Conservation (phyloP, 805 yeast genomes). For the Dipodascus albidus region DNA sequence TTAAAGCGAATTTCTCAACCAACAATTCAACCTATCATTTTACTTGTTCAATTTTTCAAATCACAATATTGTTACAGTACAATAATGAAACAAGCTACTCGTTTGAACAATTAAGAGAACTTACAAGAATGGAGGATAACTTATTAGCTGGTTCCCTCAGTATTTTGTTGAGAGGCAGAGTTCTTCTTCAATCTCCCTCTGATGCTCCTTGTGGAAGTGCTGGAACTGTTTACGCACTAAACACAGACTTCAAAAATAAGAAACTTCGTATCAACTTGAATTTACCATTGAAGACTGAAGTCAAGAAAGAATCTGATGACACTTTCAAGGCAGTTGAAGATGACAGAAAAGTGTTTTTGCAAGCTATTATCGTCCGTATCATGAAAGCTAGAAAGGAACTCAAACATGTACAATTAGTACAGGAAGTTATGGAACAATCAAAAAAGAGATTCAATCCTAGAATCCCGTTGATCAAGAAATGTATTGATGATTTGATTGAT, state of each 20-base stretch:
- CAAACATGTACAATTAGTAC: conserved; percentile 68
- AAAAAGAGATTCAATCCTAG: conserved; percentile 75
- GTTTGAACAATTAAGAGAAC: conserved; percentile 46
- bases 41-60: conserved; percentile 75
- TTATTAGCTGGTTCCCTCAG: conserved; percentile 64
- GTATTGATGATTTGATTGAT: conserved; percentile 76
- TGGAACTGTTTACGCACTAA: conserved; percentile 55
- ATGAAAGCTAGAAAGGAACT: conserved; percentile 87
- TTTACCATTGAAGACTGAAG: conserved; percentile 44
- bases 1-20: conserved; percentile 73
- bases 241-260: conserved; percentile 74
- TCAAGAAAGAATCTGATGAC: conserved; percentile 58
- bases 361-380: conserved; percentile 90
- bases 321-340: conserved; percentile 74
- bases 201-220: conserved; percentile 39
- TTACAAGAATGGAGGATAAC: conserved; percentile 56
- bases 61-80: conserved; percentile 76
- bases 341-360: conserved; percentile 72
- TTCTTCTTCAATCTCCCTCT: conserved; percentile 56
- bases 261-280: conserved; percentile 72
- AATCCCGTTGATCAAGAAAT: conserved; percentile 75
- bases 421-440: conserved; percentile 81
- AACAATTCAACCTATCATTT: conserved; percentile 56
- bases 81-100: conserved; percentile 56
- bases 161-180: conserved; percentile 69